These are phyloP conservation scores for Cercospora sp. DNA, from an alignment of 2,329 filamentous ascomycete species.

Conservation along the genomic window DNA sequence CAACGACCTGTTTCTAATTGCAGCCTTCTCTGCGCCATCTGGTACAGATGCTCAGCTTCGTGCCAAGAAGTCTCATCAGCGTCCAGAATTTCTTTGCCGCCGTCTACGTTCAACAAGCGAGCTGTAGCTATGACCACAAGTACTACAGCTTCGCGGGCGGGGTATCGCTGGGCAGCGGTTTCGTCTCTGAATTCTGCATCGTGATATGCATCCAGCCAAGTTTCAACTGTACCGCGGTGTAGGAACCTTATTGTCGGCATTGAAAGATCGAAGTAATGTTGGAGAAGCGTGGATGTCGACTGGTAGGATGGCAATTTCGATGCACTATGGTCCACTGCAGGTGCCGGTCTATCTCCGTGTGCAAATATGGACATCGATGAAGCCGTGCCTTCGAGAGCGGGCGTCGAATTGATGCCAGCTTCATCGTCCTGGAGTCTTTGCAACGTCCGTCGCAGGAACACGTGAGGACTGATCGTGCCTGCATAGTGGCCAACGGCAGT, in stretches of 20 bases:
- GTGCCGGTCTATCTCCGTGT: constrained; percentile 53
- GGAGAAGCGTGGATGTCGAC: constrained; percentile 38
- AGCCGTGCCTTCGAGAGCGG: constrained; percentile 21
- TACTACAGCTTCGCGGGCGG: constrained; percentile 50
- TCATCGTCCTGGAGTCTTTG: constrained; percentile 47
- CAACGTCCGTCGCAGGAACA: constrained; percentile 54
- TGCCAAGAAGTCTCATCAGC: constrained; percentile 26
- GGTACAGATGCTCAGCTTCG: constrained; percentile 35
- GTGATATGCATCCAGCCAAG: constrained; percentile 52
- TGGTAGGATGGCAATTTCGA: constrained; percentile 45
- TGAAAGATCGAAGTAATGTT: constrained; percentile 48
- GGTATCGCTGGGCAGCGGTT: constrained; percentile 43
- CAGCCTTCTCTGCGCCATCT: constrained; percentile 31
- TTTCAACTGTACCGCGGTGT: constrained; percentile 46
- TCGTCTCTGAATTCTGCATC: constrained; percentile 40
- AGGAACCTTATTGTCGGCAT: constrained; percentile 49
- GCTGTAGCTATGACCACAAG: constrained; percentile 58
- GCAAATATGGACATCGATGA: constrained; percentile 52
- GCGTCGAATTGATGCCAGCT: constrained; percentile 11
- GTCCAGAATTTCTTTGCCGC: constrained; percentile 12
- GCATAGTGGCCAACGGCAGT: constrained; percentile 33
- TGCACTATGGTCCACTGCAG: constrained; percentile 44
- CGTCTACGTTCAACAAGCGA: constrained; percentile 34
- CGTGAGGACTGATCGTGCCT: constrained; percentile 34
- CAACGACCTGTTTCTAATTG: constrained; percentile 31